Percentiles rank a stretch among this genome's conserved stretches.
phyloP scores from a whole-genome alignment of 441 rosid species.

The Adansonia gregorii region DNA sequence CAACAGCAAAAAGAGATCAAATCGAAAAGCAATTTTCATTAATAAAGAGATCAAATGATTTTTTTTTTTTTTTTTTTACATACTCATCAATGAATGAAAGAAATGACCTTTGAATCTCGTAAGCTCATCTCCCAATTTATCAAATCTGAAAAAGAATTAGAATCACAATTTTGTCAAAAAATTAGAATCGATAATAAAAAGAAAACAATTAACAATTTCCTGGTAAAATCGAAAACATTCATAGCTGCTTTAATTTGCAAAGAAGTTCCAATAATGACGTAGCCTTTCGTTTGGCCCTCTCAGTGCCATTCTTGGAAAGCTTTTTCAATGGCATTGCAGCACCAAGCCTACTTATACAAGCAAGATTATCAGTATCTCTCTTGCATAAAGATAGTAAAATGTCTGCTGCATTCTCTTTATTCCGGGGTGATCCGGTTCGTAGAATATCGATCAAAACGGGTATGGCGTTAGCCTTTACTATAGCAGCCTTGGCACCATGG shows the following conservation, averaged over 20 bases:
- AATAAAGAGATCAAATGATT: constrained; percentile 32
- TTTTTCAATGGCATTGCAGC: constrained; percentile 71
- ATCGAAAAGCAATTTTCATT: neutral
- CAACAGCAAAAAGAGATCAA: neutral
- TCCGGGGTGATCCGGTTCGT: constrained; percentile 61
- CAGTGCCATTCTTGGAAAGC: constrained; percentile 68
- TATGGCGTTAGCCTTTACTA: constrained; percentile 62
- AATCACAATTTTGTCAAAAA: constrained; percentile 39
- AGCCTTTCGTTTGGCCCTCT: constrained; percentile 84
- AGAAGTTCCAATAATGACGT: constrained; percentile 69
- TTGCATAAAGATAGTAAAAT: constrained; percentile 75
- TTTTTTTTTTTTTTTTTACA: constrained; percentile 30
- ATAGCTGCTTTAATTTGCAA: constrained; percentile 44
- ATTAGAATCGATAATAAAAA: constrained; percentile 29
- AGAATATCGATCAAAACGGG: constrained; percentile 63
- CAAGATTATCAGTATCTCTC: constrained; percentile 69
- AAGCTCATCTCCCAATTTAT: constrained; percentile 35
- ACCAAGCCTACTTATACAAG: constrained; percentile 63
- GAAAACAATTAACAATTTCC: constrained; percentile 15
- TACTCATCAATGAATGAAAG: constrained; percentile 36
- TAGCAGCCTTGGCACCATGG: constrained; percentile 74
- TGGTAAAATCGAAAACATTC: constrained; percentile 22
- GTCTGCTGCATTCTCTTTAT: constrained; percentile 76
- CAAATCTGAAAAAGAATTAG: constrained; percentile 25
- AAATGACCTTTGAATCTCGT: constrained; percentile 42